Evolutionary conservation across 1,284 basidiomycete genomes (phyloP).

Genomic region (Apiotrichum domesticum): DNA sequence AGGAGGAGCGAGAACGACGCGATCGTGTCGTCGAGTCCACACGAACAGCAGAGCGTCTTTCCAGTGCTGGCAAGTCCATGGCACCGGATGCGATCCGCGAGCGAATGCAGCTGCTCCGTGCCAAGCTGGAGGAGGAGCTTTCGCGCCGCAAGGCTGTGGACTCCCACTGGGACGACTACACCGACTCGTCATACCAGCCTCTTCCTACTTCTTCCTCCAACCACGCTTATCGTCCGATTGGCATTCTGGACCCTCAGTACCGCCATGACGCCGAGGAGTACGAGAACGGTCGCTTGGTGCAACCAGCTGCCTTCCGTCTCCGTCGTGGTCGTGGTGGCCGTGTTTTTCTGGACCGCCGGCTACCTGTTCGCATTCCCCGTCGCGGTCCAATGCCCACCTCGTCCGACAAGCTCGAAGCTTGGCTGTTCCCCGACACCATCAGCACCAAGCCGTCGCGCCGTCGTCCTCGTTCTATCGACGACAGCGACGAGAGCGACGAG

Average conservation of each 20-base stretch:
- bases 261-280: slow-evolving; percentile 24
- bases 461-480: slow-evolving; percentile 35
- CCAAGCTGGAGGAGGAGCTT: slow-evolving; percentile 63
- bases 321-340: slow-evolving; percentile 76
- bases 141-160: slow-evolving; percentile 59
- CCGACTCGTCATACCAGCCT: slow-evolving; percentile 71
- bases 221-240: slow-evolving; percentile 43
- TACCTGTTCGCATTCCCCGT: slow-evolving; percentile 33
- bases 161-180: slow-evolving; percentile 75
- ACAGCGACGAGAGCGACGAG: slow-evolving; percentile 19
- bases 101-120: slow-evolving; percentile 57
- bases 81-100: slow-evolving; percentile 50
- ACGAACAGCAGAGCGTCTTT: slow-evolving; percentile 19
- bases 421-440: slow-evolving; percentile 32
- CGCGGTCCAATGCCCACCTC: slow-evolving; percentile 23
- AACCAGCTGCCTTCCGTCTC: slow-evolving; percentile 56
- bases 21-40: slow-evolving; percentile 32
- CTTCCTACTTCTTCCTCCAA: slow-evolving; percentile 49
- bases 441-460: slow-evolving; percentile 14
- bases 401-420: slow-evolving; percentile 20
- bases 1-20: slow-evolving; percentile 39
- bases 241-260: slow-evolving; percentile 39
- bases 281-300: slow-evolving; percentile 25
- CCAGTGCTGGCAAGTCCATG: slow-evolving; percentile 29
- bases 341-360: slow-evolving; percentile 67